These are phyloP conservation scores for Tricholoma saponaceum DNA, from an alignment of 768 basidiomycete species.

Conservation along the genomic window DNA sequence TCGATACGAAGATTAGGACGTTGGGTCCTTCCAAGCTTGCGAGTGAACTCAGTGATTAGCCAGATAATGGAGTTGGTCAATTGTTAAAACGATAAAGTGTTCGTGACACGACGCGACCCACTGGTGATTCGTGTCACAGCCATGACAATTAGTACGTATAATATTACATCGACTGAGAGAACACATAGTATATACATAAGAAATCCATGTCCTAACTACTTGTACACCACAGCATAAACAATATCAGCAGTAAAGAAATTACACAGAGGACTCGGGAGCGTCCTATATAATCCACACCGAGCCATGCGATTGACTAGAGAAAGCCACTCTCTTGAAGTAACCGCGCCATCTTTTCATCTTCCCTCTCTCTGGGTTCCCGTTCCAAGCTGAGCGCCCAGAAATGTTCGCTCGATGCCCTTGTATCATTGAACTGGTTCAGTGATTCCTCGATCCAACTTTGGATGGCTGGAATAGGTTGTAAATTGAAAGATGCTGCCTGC, in stretches of 20 bases:
- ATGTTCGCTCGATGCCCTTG: conserved; percentile 64
- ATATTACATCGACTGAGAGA: not conserved
- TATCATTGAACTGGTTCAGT: conserved; percentile 66
- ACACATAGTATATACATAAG: not conserved
- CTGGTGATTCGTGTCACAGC: not conserved
- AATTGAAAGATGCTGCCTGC: conserved; percentile 89
- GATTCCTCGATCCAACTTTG: conserved; percentile 76
- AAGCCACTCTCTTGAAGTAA: conserved; percentile 87
- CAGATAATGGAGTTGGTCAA: no score
- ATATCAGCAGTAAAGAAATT: conserved; percentile 16
- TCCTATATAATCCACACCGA: conserved; percentile 1
- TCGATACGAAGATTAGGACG: not conserved
- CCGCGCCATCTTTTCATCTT: conserved; percentile 95
- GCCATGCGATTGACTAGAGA: conserved; percentile 39
- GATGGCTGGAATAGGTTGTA: conserved; percentile 62
- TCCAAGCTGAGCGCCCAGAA: conserved; percentile 86
- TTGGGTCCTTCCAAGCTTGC: no score
- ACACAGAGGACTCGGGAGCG: conserved; percentile 6
- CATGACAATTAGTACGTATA: not conserved
- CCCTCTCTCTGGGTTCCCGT: conserved; percentile 90
- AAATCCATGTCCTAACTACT: conserved; percentile 1
- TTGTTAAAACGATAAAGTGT: no score
- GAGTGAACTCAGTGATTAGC: no score
- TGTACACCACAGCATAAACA: conserved; percentile 19
- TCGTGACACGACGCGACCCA: not conserved